Percentiles rank a stretch among this genome's conserved stretches.
These are phyloP conservation scores for Physcia stellaris DNA, from an alignment of 495 filamentous ascomycete species.

Conservation along the genomic window DNA sequence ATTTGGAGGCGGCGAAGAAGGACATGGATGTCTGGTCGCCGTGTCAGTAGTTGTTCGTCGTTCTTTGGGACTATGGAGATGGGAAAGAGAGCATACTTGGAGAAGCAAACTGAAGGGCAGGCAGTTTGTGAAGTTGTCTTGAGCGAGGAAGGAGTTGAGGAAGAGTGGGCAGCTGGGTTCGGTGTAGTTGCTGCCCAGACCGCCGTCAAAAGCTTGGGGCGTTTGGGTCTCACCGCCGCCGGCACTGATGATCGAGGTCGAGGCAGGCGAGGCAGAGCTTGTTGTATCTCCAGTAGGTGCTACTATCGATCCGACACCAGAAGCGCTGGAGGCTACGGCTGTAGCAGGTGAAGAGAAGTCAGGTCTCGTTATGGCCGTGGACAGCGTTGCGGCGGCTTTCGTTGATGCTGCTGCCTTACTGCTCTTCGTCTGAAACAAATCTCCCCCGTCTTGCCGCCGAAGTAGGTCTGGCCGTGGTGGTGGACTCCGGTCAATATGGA, in stretches of 20 bases:
- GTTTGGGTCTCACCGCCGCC: conserved; percentile 27
- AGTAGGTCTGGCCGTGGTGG: background rate
- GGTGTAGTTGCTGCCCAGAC: conserved; percentile 56
- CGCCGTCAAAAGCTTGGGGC: conserved; percentile 60
- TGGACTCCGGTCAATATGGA: background rate
- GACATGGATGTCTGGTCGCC: conserved; percentile 45
- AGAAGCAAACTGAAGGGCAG: conserved; percentile 64
- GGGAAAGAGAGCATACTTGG: conserved; percentile 28
- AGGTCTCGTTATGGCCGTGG: too few species aligned
- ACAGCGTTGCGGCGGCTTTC: too few species aligned
- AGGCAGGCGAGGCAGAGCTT: too few species aligned
- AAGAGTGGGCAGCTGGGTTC: conserved; percentile 47
- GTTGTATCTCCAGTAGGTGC: too few species aligned
- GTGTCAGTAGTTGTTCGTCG: background rate
- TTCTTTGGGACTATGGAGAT: background rate
- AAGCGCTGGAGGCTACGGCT: too few species aligned
- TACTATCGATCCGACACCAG: too few species aligned
- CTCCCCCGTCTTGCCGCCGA: too few species aligned
- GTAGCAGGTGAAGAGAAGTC: too few species aligned
- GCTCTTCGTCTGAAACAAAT: too few species aligned
- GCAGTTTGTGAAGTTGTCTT: conserved; percentile 51
- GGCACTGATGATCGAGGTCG: conserved; percentile 13
- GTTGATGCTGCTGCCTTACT: too few species aligned
- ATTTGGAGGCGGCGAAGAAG: conserved; percentile 64
- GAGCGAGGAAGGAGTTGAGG: conserved; percentile 50